Conservation (phyloP, 2,329 filamentous ascomycete species). For the Dothistroma pini region DNA sequence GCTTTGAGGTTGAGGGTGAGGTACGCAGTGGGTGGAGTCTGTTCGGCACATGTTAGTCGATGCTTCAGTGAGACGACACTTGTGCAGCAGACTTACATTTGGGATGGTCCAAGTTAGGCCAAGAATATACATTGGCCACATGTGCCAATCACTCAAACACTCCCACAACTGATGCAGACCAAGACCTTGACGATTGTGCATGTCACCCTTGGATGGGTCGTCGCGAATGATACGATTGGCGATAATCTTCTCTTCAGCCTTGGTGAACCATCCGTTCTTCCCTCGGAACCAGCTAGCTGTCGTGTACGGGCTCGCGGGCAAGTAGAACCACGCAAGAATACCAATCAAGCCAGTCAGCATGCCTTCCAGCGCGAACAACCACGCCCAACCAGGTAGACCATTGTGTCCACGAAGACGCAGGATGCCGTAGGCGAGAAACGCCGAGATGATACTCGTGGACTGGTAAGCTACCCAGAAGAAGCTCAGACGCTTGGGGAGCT, state of each 20-base stretch:
- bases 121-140: conserved; percentile 22
- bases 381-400: conserved; percentile 53
- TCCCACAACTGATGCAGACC: conserved; percentile 2
- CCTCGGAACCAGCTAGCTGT: conserved; percentile 60
- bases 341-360: conserved; percentile 53
- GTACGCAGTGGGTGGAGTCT: conserved; percentile 38
- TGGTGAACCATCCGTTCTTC: conserved; percentile 59
- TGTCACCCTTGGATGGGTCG: conserved; percentile 57
- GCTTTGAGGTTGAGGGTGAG: conserved; percentile 39
- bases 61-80: background rate
- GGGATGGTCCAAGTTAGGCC: conserved; percentile 17
- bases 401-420: conserved; percentile 44
- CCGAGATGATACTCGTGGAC: conserved; percentile 53
- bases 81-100: background rate
- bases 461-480: conserved; percentile 67
- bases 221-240: conserved; percentile 61
- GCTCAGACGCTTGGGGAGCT: conserved; percentile 64
- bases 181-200: conserved; percentile 34
- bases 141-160: conserved; percentile 8
- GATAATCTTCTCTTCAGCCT: conserved; percentile 59
- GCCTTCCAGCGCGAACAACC: conserved; percentile 59
- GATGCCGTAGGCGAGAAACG: conserved; percentile 56
- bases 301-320: conserved; percentile 58
- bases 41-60: background rate
- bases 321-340: conserved; percentile 51